Percentiles rank a stretch among this genome's conserved stretches.
phyloP scores from a whole-genome alignment of 371 early-diverging fungal genomes.

The Mortierella sp. region DNA sequence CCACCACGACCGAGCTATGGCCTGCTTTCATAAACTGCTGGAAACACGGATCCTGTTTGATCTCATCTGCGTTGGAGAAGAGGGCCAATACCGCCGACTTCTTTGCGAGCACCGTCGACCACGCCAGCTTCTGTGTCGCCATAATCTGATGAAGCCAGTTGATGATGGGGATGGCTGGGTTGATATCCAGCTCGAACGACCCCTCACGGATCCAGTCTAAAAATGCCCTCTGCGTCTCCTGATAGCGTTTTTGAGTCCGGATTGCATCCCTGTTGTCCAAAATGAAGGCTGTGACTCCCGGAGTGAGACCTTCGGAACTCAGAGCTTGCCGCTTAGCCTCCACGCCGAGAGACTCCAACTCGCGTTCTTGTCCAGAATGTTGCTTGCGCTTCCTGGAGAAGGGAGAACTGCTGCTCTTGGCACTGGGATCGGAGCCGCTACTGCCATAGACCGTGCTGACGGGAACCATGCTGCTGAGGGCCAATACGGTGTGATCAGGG shows the following conservation, averaged over 20 bases:
- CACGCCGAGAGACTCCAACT: constrained; percentile 9
- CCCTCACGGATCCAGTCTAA: constrained; percentile 4
- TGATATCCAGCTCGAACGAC: not conserved
- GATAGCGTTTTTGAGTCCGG: not conserved
- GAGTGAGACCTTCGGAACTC: not conserved
- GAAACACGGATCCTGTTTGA: constrained; percentile 5
- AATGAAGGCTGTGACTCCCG: not conserved
- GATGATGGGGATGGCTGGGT: constrained; percentile 9
- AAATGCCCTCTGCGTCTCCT: not conserved
- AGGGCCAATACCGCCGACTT: constrained; percentile 9
- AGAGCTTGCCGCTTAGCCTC: constrained; percentile 6
- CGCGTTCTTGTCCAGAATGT: constrained; percentile 15
- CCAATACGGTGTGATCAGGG: constrained; percentile 19
- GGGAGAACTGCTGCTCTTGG: constrained; percentile 6
- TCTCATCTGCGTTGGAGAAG: not conserved
- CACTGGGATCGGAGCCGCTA: not conserved
- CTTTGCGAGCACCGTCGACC: constrained; percentile 5
- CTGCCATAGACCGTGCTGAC: not conserved
- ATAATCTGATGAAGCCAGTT: constrained; percentile 9
- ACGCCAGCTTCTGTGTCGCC: not conserved
- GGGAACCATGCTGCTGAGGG: constrained; percentile 17
- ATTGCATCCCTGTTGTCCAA: not conserved
- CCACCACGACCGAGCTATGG: not conserved
- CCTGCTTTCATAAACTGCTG: not conserved
- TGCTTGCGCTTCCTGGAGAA: not conserved